Percentiles rank a stretch among this genome's conserved stretches.
Conservation (phyloP, 495 filamentous ascomycete genomes). For the Bathelium albidoporum region DNA sequence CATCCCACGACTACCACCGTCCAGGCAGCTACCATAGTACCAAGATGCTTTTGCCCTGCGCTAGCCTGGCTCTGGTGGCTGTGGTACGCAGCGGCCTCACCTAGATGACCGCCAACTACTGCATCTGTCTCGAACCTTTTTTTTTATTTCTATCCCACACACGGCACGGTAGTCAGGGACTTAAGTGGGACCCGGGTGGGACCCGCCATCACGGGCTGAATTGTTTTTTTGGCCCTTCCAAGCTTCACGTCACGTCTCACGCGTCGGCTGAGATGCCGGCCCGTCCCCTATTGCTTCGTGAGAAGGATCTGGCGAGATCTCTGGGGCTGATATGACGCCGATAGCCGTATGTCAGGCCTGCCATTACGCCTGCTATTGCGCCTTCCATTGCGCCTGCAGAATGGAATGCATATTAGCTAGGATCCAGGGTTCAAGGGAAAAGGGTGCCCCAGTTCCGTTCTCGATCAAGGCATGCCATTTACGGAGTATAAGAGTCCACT, state of each 20-base stretch:
- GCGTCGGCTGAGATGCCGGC: neutral
- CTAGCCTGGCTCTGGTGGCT: no score
- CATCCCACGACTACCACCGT: neutral
- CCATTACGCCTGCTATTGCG: neutral
- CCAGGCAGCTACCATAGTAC: no score
- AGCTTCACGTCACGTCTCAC: no score
- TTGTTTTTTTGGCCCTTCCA: neutral
- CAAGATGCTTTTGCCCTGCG: no score
- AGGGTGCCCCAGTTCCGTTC: no score
- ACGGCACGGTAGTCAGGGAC: no score
- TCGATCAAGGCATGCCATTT: no score
- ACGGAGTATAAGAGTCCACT: no score
- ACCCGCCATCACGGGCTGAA: no score
- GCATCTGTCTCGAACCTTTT: neutral
- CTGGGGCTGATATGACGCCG: neutral
- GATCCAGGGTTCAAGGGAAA: neutral
- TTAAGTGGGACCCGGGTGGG: no score
- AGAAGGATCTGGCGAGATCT: neutral
- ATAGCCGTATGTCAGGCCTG: neutral
- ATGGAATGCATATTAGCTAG: neutral
- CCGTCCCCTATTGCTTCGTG: neutral
- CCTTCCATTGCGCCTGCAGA: no score
- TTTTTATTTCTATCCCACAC: no score
- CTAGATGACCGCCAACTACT: neutral
- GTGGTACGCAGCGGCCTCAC: neutral